phyloP scores from a whole-genome alignment of 1,139 yeast genomes.

The Pichia sp. region DNA sequence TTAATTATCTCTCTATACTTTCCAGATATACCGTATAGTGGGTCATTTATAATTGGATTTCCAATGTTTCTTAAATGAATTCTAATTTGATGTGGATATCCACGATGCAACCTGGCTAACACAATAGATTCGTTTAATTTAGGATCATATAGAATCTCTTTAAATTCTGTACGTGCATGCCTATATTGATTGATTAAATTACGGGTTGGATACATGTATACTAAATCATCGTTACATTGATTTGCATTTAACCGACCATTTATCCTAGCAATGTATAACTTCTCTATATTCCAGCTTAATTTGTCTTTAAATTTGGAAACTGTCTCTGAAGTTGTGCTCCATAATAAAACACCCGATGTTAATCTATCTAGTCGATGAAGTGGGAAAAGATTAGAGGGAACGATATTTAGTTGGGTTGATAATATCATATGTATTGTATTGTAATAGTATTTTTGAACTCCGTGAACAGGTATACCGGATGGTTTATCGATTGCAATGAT shows the following conservation, averaged over 20 bases:
- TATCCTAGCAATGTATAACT: constrained; percentile 54
- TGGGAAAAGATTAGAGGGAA: constrained; percentile 42
- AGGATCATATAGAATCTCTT: constrained; percentile 29
- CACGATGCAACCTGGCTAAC: constrained; percentile 56
- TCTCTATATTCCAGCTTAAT: constrained; percentile 34
- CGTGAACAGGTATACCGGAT: constrained; percentile 68
- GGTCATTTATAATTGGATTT: constrained; percentile 60
- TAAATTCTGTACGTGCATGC: constrained; percentile 36
- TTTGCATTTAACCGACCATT: constrained; percentile 39
- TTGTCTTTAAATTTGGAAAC: constrained; percentile 36
- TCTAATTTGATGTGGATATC: constrained; percentile 72
- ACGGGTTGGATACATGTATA: constrained; percentile 16
- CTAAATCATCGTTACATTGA: constrained; percentile 19
- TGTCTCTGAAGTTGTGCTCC: constrained; percentile 41
- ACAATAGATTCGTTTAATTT: constrained; percentile 44
- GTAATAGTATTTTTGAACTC: constrained; percentile 53
- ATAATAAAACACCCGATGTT: constrained; percentile 61
- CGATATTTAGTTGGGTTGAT: constrained; percentile 25
- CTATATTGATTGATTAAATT: constrained; percentile 21
- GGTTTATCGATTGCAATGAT: constrained; percentile 64
- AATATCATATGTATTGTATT: constrained; percentile 35
- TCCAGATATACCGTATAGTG: constrained; percentile 35
- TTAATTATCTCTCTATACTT: constrained; percentile 12
- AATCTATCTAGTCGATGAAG: constrained; percentile 66
- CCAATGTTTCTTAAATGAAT: constrained; percentile 63